Evolutionary conservation across 495 filamentous ascomycete species (phyloP), one percentile per base, ranked within the genome.

Genomic region (Glutinoglossum americanum): DNA sequence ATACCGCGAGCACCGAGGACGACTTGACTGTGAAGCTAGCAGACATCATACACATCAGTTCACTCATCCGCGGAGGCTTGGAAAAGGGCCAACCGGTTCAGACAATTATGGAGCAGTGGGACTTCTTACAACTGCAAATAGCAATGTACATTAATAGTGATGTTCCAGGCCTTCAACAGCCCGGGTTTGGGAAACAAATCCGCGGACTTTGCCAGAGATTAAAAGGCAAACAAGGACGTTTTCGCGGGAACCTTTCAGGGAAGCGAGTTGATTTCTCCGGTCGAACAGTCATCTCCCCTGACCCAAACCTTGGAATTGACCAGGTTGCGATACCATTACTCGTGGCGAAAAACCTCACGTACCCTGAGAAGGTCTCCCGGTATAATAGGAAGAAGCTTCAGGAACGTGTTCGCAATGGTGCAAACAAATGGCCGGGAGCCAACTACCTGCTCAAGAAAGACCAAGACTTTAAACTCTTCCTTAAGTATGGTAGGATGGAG

Each of bases 211-310:
- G 89, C 60, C 92, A 96, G 69, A 78, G 92, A 26, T 70, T 98
- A 33, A 98, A 98, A 68, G 92, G 92, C 63, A 98, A 98, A 61
- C 89, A 95, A 68, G 92, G 92, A 51, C 85, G 92, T 58, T 98
- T 98, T 71, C 83, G 92, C 70, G 92, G 92, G 37, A 98, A 98
- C 63, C 65, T 98, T 57, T 95, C 88, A 0, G 92, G 92, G 65
- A 98, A 98, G 69, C 93, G 92, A 78, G 92, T 98, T 39, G 90
- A 98, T 65, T 98, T 96, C 69, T 97, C 93, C 25, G 93, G 88
- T 19, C 80, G 92, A 61, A 98, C 92, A 1, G 92, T 98, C 67
- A 98, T 98, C 66, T 94, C 89, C 0, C 92, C 92, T 0, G 92
- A 98, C 69, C 93, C 92, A 4, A 98, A 97, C 60, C 67, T 98